These are phyloP conservation scores for Starmerella stellata DNA, from an alignment of 805 yeast species.

Conservation along the genomic window DNA sequence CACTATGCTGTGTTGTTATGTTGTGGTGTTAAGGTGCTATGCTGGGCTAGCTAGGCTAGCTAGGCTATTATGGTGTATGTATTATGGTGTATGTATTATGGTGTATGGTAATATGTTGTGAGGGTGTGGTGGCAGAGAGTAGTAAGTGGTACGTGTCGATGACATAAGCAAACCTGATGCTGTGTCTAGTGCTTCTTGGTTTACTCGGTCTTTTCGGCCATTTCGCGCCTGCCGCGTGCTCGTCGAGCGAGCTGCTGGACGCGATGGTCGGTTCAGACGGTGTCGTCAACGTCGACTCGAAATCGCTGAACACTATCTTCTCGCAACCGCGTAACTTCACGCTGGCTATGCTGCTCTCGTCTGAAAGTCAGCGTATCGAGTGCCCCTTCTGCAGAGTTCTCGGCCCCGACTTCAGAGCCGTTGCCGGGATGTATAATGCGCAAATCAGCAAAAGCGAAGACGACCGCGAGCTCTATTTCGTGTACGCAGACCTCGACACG, in stretches of 20 bases:
- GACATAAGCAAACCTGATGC: background rate
- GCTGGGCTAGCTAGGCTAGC: too few relatives aligned
- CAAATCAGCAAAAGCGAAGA: constrained; percentile 33
- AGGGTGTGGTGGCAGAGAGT: background rate
- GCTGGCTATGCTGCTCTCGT: constrained; percentile 50
- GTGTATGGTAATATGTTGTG: too few relatives aligned
- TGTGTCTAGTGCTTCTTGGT: background rate
- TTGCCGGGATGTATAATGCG: constrained; percentile 43
- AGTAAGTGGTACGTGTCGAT: background rate
- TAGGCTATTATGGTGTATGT: too few relatives aligned
- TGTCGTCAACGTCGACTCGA: constrained; percentile 15
- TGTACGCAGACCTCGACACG: constrained; percentile 51
- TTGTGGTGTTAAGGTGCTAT: too few relatives aligned
- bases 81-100: too few relatives aligned
- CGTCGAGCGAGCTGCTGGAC: constrained; percentile 2
- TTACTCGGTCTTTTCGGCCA: background rate
- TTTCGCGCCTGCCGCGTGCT: background rate
- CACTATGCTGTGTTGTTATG: too few relatives aligned
- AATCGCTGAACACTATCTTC: constrained; percentile 27
- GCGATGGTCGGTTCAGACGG: constrained; percentile 14
- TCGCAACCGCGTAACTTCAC: constrained; percentile 50
- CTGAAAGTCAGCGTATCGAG: constrained; percentile 52
- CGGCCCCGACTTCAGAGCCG: constrained; percentile 41
- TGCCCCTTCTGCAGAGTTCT: constrained; percentile 59
- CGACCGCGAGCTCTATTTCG: constrained; percentile 39